These are phyloP conservation scores for Petrea volubilis DNA, from an alignment of 257 asterid species.

Conservation along the genomic window DNA sequence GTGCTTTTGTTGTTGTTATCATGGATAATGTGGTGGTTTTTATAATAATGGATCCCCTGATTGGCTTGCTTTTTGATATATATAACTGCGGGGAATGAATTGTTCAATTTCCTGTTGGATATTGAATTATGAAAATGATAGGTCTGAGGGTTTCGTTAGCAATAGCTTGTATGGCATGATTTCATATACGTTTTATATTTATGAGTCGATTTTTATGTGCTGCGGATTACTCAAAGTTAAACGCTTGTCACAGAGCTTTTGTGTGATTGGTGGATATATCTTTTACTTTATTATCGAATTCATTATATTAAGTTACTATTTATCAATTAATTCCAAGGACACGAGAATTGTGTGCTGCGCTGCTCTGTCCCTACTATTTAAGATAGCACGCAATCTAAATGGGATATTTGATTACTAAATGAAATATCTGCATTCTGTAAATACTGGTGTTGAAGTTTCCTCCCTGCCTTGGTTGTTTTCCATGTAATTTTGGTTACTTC, in stretches of 20 bases:
- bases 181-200: not conserved
- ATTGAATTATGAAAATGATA: not conserved
- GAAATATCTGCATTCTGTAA: not conserved
- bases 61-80: not conserved
- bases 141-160: not conserved
- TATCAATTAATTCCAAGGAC: not conserved
- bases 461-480: not conserved
- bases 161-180: not conserved
- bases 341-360: too few relatives aligned
- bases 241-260: too few relatives aligned
- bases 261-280: too few relatives aligned
- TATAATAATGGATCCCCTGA: constrained; percentile 4
- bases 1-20: constrained; percentile 6
- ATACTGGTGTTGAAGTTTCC: not conserved
- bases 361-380: too few relatives aligned
- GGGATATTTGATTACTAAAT: not conserved
- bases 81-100: not conserved
- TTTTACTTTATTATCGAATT: not conserved
- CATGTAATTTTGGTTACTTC: not conserved
- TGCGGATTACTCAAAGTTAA: not conserved
- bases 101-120: not conserved
- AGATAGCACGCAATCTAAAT: not conserved
- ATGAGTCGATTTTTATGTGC: not conserved
- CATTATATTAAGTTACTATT: not conserved
- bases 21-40: constrained; percentile 19